These are phyloP conservation scores for Eruca vesicaria DNA, from an alignment of 441 rosid species.

Conservation along the genomic window DNA sequence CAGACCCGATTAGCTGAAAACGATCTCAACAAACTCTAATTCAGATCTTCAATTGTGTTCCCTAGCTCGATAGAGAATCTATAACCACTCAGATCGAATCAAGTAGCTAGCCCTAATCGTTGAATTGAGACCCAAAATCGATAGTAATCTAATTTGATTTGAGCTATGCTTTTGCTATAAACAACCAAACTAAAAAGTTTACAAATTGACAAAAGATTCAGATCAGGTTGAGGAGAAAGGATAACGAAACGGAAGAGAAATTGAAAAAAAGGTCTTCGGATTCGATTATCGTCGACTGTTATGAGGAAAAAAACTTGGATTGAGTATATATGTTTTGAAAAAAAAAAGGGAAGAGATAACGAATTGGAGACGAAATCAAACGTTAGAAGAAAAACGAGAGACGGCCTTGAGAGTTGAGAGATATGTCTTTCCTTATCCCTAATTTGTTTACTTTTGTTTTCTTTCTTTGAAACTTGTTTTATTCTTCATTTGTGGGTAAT, in stretches of 20 bases:
- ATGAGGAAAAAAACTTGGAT: constrained; percentile 2
- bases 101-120: not conserved
- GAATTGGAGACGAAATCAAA: constrained; percentile 25
- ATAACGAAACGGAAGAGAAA: not conserved
- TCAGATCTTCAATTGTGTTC: not conserved
- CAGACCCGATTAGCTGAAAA: not conserved
- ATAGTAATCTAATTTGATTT: constrained; percentile 15
- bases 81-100: not conserved
- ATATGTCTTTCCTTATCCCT: constrained; percentile 31
- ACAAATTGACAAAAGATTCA: constrained; percentile 19
- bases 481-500: not conserved
- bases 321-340: not conserved
- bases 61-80: not conserved
- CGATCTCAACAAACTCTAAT: not conserved
- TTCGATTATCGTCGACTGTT: constrained; percentile 11
- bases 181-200: not conserved
- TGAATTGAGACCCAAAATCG: not conserved
- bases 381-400: constrained; percentile 20
- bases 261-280: not conserved
- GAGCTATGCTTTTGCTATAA: not conserved
- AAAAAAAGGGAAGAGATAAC: constrained; percentile 21
- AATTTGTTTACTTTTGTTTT: constrained; percentile 6
- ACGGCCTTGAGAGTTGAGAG: constrained; percentile 10
- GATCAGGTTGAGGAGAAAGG: constrained; percentile 22
- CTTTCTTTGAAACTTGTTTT: not conserved